Conservation (phyloP, 1,284 basidiomycete genomes). For the Ceratobasidium papillatum region DNA sequence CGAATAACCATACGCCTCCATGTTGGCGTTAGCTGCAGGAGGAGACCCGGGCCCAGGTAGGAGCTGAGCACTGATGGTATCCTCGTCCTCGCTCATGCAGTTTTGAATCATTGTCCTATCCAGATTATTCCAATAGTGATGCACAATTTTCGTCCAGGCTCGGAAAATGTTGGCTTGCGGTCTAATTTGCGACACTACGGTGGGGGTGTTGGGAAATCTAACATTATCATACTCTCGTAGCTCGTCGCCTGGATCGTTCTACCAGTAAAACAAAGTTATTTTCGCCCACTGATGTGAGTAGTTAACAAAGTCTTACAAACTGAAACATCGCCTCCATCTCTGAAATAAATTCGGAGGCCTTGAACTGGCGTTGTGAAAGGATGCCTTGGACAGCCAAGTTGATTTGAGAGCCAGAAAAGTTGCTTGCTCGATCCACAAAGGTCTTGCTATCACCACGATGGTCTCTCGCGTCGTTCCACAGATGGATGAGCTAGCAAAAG, state of each 20-base stretch:
- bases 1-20: slow-evolving; percentile 67
- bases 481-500: slow-evolving; percentile 14
- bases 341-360: slow-evolving; percentile 5
- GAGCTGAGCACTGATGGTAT: background rate
- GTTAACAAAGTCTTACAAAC: background rate
- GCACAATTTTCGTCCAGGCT: slow-evolving; percentile 80
- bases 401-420: slow-evolving; percentile 12
- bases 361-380: slow-evolving; percentile 11
- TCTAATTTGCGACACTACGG: background rate
- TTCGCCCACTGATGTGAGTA: background rate
- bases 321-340: slow-evolving; percentile 23
- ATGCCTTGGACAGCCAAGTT: background rate
- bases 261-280: background rate
- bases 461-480: slow-evolving; percentile 32
- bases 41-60: slow-evolving; percentile 24
- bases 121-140: slow-evolving; percentile 84
- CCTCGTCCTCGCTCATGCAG: slow-evolving; percentile 7
- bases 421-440: slow-evolving; percentile 68
- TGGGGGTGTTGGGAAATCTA: slow-evolving; percentile 24
- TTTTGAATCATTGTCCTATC: slow-evolving; percentile 37
- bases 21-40: slow-evolving; percentile 72
- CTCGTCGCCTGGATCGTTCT: slow-evolving; percentile 16
- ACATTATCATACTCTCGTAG: slow-evolving; percentile 16
- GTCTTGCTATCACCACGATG: slow-evolving; percentile 78
- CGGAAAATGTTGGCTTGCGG: slow-evolving; percentile 57